These are phyloP conservation scores for Sophora flavescens DNA, from an alignment of 306 rosid species.

Conservation along the genomic window DNA sequence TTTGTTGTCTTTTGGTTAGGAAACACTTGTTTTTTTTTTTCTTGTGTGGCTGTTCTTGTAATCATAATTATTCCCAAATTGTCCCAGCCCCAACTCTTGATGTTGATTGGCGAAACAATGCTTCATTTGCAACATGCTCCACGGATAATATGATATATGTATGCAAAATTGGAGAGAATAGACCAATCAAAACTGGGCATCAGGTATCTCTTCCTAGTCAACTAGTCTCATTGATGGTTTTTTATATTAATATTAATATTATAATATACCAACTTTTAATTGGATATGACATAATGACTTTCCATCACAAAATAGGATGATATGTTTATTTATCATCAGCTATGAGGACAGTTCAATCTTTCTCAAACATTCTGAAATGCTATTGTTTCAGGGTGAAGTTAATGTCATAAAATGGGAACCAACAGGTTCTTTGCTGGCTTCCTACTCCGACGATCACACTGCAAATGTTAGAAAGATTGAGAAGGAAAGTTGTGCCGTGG, in stretches of 20 bases:
- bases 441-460: constrained; percentile 73
- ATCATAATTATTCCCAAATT: too few relatives aligned
- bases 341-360: constrained; percentile 25
- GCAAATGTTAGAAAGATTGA: constrained; percentile 76
- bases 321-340: neutral
- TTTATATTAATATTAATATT: constrained; percentile 38
- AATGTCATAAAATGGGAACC: constrained; percentile 82
- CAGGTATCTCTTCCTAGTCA: too few relatives aligned
- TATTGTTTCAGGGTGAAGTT: constrained; percentile 71
- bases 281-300: neutral
- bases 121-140: too few relatives aligned
- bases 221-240: constrained; percentile 82
- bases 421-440: constrained; percentile 69
- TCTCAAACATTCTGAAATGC: neutral
- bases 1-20: too few relatives aligned
- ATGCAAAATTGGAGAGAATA: too few relatives aligned
- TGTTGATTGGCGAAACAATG: too few relatives aligned
- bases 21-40: too few relatives aligned
- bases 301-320: neutral
- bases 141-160: too few relatives aligned
- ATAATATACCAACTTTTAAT: neutral
- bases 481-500: too few relatives aligned
- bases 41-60: too few relatives aligned
- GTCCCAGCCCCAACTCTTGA: too few relatives aligned
- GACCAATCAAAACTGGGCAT: too few relatives aligned